Evolutionary conservation across 2,329 filamentous ascomycete genomes (phyloP).

Genomic region (Periconia digitata): DNA sequence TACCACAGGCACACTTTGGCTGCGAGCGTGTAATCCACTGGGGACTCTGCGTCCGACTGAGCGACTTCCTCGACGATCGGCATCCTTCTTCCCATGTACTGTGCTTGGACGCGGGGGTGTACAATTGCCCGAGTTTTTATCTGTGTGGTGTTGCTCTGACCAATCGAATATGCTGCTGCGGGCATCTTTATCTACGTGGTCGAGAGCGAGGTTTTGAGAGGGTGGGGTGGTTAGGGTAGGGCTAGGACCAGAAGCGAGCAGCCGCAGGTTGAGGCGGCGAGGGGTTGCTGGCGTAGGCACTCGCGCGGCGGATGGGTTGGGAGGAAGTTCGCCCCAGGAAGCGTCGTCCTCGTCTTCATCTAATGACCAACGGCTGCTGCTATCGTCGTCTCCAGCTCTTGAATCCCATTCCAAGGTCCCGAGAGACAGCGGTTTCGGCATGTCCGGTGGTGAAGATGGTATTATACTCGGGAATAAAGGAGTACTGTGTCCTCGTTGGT

Average conservation of each 20-base stretch:
- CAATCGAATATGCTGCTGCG: slow-evolving; percentile 76
- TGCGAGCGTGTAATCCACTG: slow-evolving; percentile 71
- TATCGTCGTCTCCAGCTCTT: slow-evolving; percentile 41
- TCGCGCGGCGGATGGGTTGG: slow-evolving; percentile 32
- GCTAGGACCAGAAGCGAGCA: slow-evolving; percentile 31
- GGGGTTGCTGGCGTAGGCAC: slow-evolving; percentile 34
- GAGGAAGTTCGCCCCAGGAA: slow-evolving; percentile 43
- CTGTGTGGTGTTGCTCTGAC: slow-evolving; percentile 66
- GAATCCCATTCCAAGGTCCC: slow-evolving; percentile 45
- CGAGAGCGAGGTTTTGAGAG: slow-evolving; percentile 34
- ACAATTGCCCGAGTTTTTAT: slow-evolving; percentile 62
- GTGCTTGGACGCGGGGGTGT: slow-evolving; percentile 69
- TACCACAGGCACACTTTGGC: slow-evolving; percentile 75
- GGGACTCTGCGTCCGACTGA: slow-evolving; percentile 67
- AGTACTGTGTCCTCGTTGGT: slow-evolving; percentile 26
- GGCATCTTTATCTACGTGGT: slow-evolving; percentile 44
- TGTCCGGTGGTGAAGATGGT: slow-evolving; percentile 49
- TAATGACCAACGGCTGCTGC: slow-evolving; percentile 46
- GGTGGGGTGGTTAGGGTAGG: slow-evolving; percentile 42
- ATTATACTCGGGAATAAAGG: slow-evolving; percentile 45
- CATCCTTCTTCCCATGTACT: slow-evolving; percentile 73
- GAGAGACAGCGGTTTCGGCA: slow-evolving; percentile 45
- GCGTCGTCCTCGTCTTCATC: slow-evolving; percentile 42
- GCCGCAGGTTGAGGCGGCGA: slow-evolving; percentile 34
- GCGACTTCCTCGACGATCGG: slow-evolving; percentile 70